phyloP scores from a whole-genome alignment of 768 basidiomycete genomes.

The Lactarius sp. region DNA sequence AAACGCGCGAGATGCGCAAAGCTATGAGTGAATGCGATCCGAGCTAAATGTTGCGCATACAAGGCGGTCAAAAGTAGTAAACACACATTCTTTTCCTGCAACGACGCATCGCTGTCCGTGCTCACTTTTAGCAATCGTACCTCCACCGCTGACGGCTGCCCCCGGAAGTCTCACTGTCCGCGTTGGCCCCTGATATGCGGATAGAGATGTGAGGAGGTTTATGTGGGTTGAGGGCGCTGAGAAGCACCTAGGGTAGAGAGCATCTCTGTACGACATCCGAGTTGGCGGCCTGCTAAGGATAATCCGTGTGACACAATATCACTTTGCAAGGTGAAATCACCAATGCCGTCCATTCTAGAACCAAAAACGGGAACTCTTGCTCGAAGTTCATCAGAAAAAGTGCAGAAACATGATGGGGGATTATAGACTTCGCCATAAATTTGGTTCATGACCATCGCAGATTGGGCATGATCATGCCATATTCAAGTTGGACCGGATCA shows the following conservation, averaged over 20 bases:
- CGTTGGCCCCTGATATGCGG: constrained; percentile 36
- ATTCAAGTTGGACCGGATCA: too few relatives aligned
- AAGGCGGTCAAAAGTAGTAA: not conserved
- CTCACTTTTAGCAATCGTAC: constrained; percentile 60
- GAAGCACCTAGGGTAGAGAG: constrained; percentile 9
- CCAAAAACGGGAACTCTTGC: too few relatives aligned
- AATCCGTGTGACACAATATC: too few relatives aligned
- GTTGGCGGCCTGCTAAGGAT: not conserved
- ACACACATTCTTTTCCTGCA: constrained; percentile 73
- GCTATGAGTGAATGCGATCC: constrained; percentile 22
- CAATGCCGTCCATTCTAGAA: too few relatives aligned
- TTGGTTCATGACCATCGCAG: too few relatives aligned
- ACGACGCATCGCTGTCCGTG: constrained; percentile 66
- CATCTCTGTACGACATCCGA: not conserved
- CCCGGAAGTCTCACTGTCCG: constrained; percentile 56
- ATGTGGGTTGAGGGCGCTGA: constrained; percentile 18
- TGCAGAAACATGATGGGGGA: too few relatives aligned
- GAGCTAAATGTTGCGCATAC: not conserved
- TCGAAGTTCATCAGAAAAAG: too few relatives aligned
- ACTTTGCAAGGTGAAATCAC: too few relatives aligned
- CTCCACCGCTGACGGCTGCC: constrained; percentile 57
- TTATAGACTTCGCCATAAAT: too few relatives aligned
- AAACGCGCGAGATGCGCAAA: constrained; percentile 44
- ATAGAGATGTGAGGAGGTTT: not conserved
- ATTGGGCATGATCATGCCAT: too few relatives aligned